Conservation (phyloP, 1,284 basidiomycete species). For the Rhodotorula sp. region DNA sequence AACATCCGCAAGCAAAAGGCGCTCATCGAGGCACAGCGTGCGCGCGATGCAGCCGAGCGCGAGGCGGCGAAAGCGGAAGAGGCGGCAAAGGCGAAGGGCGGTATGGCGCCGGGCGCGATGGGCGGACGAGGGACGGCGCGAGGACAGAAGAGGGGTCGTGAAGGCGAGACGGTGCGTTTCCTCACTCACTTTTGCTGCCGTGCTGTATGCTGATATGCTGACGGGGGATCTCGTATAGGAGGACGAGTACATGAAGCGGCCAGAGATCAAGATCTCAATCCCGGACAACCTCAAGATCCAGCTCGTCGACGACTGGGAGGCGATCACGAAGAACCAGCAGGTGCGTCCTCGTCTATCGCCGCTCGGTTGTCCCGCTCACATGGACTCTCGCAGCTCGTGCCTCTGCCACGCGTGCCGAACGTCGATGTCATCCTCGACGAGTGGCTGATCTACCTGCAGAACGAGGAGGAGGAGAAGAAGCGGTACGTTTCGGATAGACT, state of each 20-base stretch:
- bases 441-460: slow-evolving; percentile 60
- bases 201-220: no score
- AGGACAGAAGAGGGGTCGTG: slow-evolving; percentile 47
- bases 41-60: slow-evolving; percentile 53
- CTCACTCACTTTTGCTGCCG: no score
- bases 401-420: slow-evolving; percentile 76
- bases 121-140: slow-evolving; percentile 48
- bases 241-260: slow-evolving; percentile 63
- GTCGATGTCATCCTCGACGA: slow-evolving; percentile 76
- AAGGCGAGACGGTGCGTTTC: slow-evolving; percentile 34
- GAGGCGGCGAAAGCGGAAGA: slow-evolving; percentile 40
- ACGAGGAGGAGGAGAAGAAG: slow-evolving; percentile 36
- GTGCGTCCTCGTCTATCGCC: slow-evolving; percentile 51
- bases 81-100: slow-evolving; percentile 35
- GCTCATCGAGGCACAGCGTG: slow-evolving; percentile 57
- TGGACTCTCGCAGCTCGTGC: slow-evolving; percentile 63
- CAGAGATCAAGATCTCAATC: slow-evolving; percentile 85
- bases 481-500: slow-evolving; percentile 13
- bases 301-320: slow-evolving; percentile 97
- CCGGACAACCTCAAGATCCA: slow-evolving; percentile 85
- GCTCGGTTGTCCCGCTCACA: slow-evolving; percentile 1
- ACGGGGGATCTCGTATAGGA: slow-evolving; percentile 48
- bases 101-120: slow-evolving; percentile 33
- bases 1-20: slow-evolving; percentile 72
- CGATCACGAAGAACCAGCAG: slow-evolving; percentile 90